These are phyloP conservation scores for Xylaria sp. DNA, from an alignment of 2,329 filamentous ascomycete species.

Conservation along the genomic window DNA sequence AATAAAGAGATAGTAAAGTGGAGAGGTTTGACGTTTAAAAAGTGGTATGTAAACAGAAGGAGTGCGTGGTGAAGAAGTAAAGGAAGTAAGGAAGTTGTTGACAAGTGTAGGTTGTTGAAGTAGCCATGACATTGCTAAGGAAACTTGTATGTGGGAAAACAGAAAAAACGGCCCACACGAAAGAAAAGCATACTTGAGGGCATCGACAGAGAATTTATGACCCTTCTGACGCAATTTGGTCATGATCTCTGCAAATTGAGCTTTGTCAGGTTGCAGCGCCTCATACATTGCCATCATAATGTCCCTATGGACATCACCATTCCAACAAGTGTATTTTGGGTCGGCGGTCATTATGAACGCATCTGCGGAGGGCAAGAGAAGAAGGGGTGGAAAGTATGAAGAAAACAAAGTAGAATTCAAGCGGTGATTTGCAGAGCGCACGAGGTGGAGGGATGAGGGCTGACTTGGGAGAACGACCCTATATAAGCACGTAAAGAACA, in stretches of 20 bases:
- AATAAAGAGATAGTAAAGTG: background rate
- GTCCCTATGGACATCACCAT: slow-evolving; percentile 49
- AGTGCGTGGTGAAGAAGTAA: background rate
- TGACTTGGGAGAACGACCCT: too few species aligned
- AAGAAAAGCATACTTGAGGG: background rate
- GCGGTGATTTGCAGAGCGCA: too few species aligned
- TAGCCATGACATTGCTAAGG: background rate
- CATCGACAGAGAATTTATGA: background rate
- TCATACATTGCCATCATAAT: slow-evolving; percentile 51
- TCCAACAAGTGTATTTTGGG: slow-evolving; percentile 43
- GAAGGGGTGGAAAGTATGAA: background rate
- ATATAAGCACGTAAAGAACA: too few species aligned
- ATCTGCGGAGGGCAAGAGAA: background rate
- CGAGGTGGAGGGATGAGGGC: background rate
- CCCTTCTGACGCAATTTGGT: background rate
- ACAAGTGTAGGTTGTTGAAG: background rate
- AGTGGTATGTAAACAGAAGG: too few species aligned
- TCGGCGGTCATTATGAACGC: background rate
- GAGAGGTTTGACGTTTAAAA: too few species aligned
- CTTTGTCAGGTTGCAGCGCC: slow-evolving; percentile 42
- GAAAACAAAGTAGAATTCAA: too few species aligned
- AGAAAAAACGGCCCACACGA: background rate
- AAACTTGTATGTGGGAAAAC: background rate
- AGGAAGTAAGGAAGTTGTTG: background rate
- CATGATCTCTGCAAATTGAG: background rate